Evolutionary conservation across 495 filamentous ascomycete species (phyloP).

Genomic region (Letharia columbiana): DNA sequence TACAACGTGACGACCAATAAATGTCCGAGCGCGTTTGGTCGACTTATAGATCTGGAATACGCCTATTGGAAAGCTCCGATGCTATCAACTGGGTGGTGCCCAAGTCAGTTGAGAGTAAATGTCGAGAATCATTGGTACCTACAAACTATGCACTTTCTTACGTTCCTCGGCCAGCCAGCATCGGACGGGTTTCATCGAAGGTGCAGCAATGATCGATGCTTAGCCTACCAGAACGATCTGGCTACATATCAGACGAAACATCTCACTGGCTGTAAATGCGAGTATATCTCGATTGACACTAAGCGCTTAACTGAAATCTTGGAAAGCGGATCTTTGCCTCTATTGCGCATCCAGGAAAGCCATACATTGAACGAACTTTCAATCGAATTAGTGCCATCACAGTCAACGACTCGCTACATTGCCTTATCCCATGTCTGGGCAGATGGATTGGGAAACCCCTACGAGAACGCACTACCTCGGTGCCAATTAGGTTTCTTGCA

Average conservation of each 20-base stretch:
- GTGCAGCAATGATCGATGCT: neutral
- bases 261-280: constrained; percentile 3
- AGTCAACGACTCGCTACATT: constrained; percentile 1
- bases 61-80: neutral
- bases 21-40: neutral
- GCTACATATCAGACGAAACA: constrained; percentile 6
- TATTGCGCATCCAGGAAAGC: constrained; percentile 7
- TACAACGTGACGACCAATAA: neutral
- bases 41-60: neutral
- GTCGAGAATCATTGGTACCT: neutral
- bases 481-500: constrained; percentile 26
- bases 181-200: neutral
- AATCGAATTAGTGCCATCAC: constrained; percentile 2
- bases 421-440: constrained; percentile 34
- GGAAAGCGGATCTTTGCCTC: constrained; percentile 2
- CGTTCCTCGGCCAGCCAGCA: neutral
- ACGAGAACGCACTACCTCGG: constrained; percentile 26
- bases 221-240: constrained; percentile 10
- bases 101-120: neutral
- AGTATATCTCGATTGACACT: neutral
- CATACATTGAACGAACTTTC: neutral
- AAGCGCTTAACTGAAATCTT: constrained; percentile 2
- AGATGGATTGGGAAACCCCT: constrained; percentile 32
- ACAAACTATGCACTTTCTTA: constrained; percentile 13
- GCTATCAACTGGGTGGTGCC: constrained; percentile 12